Percentiles rank a stretch among this genome's conserved stretches.
These are phyloP conservation scores for Jacaranda copaia DNA, from an alignment of 257 asterid genomes.

Conservation along the genomic window DNA sequence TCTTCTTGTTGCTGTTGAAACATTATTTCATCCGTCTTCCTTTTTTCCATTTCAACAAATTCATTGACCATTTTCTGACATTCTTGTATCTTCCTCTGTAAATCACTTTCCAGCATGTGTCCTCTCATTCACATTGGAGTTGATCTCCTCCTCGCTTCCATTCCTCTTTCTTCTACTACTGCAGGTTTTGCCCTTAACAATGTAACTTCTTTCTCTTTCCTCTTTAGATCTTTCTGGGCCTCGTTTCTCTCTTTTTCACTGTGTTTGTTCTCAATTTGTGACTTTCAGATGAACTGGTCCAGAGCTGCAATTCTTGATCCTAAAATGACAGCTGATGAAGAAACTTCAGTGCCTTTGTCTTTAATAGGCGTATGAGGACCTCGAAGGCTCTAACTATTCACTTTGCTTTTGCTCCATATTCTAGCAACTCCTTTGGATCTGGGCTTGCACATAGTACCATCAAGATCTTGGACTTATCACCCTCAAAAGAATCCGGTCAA, in stretches of 20 bases:
- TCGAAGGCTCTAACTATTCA: slow-evolving; percentile 91
- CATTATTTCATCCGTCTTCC: slow-evolving; percentile 73
- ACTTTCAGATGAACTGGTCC: slow-evolving; percentile 77
- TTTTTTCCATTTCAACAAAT: slow-evolving; percentile 69
- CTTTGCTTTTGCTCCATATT: slow-evolving; percentile 96
- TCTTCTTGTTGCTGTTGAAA: slow-evolving; percentile 69
- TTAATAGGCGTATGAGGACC: slow-evolving; percentile 77
- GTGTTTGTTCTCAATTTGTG: slow-evolving; percentile 79
- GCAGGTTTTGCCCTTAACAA: slow-evolving; percentile 65
- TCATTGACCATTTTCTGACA: slow-evolving; percentile 75
- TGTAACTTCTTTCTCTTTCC: slow-evolving; percentile 76
- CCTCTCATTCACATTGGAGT: slow-evolving; percentile 61
- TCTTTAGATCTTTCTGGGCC: slow-evolving; percentile 67
- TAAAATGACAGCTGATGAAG: slow-evolving; percentile 69
- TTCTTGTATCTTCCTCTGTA: slow-evolving; percentile 71
- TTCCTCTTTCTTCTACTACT: slow-evolving; percentile 47
- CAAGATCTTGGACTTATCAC: slow-evolving; percentile 81
- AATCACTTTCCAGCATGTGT: slow-evolving; percentile 54
- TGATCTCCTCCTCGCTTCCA: slow-evolving; percentile 65
- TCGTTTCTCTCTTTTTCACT: slow-evolving; percentile 67
- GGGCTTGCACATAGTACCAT: slow-evolving; percentile 98
- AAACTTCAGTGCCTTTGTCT: slow-evolving; percentile 76
- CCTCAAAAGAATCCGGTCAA: slow-evolving; percentile 92
- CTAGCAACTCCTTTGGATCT: slow-evolving; percentile 91
- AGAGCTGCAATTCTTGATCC: slow-evolving; percentile 83